Percentiles rank a stretch among this genome's conserved stretches.
Conservation (phyloP, 2,329 filamentous ascomycete species). For the Stachybotrys chlorohalonatus region DNA sequence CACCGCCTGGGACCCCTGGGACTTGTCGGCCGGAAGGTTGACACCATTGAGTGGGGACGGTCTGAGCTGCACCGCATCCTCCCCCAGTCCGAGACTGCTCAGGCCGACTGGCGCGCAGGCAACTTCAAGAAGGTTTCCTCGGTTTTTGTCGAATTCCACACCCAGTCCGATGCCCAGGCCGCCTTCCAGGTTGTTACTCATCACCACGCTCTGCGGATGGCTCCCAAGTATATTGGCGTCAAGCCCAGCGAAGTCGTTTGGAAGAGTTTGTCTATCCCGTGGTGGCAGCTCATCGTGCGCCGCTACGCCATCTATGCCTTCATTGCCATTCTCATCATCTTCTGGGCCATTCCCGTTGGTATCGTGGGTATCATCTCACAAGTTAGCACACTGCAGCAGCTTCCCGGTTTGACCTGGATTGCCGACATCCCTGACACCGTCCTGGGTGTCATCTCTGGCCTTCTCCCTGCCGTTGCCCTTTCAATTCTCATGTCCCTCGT, state of each 20-base stretch:
- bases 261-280: slow-evolving; percentile 59
- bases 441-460: slow-evolving; percentile 70
- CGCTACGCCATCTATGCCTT: slow-evolving; percentile 54
- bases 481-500: slow-evolving; percentile 77
- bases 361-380: slow-evolving; percentile 82
- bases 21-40: slow-evolving; percentile 57
- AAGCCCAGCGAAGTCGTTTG: slow-evolving; percentile 78
- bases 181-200: slow-evolving; percentile 78
- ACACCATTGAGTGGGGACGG: slow-evolving; percentile 80
- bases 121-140: slow-evolving; percentile 57
- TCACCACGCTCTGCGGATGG: slow-evolving; percentile 75
- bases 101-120: slow-evolving; percentile 53
- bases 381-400: slow-evolving; percentile 56
- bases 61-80: slow-evolving; percentile 44
- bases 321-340: slow-evolving; percentile 67
- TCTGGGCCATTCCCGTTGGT: slow-evolving; percentile 72
- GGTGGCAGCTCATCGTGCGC: slow-evolving; percentile 70
- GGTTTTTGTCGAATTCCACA: slow-evolving; percentile 88
- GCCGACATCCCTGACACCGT: slow-evolving; percentile 57
- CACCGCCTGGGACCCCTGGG: slow-evolving; percentile 58
- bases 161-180: slow-evolving; percentile 72
- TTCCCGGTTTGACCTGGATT: slow-evolving; percentile 69
- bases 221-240: slow-evolving; percentile 74
- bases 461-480: slow-evolving; percentile 71
- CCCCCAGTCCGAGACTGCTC: slow-evolving; percentile 56